Percentiles rank a stretch among this genome's conserved stretches.
These are phyloP conservation scores for Solanum neorickii DNA, from an alignment of 257 asterid species.

Conservation along the genomic window DNA sequence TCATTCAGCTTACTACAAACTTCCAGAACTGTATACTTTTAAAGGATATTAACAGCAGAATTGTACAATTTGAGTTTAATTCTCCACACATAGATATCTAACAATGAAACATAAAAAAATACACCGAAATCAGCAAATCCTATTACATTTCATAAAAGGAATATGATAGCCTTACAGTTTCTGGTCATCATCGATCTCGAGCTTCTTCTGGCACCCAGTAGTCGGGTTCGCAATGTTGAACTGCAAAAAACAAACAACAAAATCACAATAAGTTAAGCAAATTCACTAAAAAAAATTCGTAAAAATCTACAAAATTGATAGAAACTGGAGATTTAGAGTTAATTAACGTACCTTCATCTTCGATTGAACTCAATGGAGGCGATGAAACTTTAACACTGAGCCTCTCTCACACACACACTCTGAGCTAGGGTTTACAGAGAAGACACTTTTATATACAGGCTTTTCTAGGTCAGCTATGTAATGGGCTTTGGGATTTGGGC, in stretches of 20 bases:
- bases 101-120: background rate
- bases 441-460: background rate
- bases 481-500: background rate
- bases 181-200: constrained; percentile 25
- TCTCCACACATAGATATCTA: background rate
- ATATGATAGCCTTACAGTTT: constrained; percentile 9
- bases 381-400: background rate
- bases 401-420: background rate
- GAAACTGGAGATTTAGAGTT: background rate
- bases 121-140: background rate
- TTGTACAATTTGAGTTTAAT: background rate
- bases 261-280: background rate
- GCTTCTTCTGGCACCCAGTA: constrained; percentile 31
- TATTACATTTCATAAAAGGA: background rate
- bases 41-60: background rate
- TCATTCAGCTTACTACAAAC: background rate
- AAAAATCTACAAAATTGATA: background rate
- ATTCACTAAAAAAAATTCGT: background rate
- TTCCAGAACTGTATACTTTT: background rate
- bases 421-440: background rate
- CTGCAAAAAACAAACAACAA: background rate
- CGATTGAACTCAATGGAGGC: background rate
- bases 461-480: background rate
- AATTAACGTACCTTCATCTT: background rate
- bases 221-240: constrained; percentile 32